Base-by-base conservation (phyloP, 1,284 basidiomycete species). In the Ganoderma multipileum region DNA sequence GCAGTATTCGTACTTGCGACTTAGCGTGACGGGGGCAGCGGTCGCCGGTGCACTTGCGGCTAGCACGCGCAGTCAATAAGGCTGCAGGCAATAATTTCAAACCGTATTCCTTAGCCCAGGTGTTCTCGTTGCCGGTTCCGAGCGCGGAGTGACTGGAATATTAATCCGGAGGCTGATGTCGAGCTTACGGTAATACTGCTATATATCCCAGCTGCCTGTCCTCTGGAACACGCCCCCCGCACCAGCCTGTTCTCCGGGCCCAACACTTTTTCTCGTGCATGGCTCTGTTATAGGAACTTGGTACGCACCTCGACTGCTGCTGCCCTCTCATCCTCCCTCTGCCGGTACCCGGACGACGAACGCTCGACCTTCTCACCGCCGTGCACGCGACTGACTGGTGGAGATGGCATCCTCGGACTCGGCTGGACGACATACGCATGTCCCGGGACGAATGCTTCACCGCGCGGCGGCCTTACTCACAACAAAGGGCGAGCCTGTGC, bases 391-490 rank as follows among this genome's bases (percentile, higher is more conserved):
- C 52, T 30, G 23, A n/a, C 8, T 28, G 20, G 26, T 18, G n/a
- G 38, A 23, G n/a, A 60, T 60, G 58, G 3, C 36, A 28, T 39
- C 58, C 23, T 41, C 58, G 23, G 58, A 60, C 36, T 16, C 58
- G 9, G 20, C 58, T 16, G 23, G 38, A 42, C 58, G n/a, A 16
- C 55, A 58, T 30, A 20, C 7, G 20, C 55, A 57, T 30, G 18
- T 20, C 33, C 58, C 58, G 23, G 38, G 58, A 39, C 58, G 23
- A 5, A 33, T 55, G 52, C 69, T 77, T 33, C 63, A 67, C 54
- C 73, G 77, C 44, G 77, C 76, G 8, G 60, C 67, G 57, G 73
- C 74, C 61, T 63, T 77, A 61, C 73, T 76, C 58, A 77, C 75
- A 7, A 71, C 74, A 20, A 75, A 74, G 66, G 76, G 76, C 66